A percentile compares a stretch with the other conserved stretches of the same genome.
Evolutionary conservation across 73 alveolate species (phyloP).

Genomic region (Stentor coeruleus): DNA sequence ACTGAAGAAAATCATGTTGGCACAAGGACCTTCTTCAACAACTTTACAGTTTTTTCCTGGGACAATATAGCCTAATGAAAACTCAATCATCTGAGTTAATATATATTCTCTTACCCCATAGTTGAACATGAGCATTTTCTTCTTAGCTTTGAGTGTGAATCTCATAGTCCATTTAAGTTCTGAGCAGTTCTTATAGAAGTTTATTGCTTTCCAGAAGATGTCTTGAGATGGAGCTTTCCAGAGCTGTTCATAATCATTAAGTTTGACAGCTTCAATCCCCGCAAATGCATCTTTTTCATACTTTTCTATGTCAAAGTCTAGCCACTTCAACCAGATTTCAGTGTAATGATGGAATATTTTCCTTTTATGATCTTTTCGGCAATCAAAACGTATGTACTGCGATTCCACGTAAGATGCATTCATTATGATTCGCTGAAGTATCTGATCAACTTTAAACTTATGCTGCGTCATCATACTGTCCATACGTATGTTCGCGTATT

Average conservation of each 20-base stretch:
- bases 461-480: too few species aligned
- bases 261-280: not conserved
- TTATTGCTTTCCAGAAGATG: conserved; percentile 7
- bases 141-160: not conserved
- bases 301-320: conserved; percentile 10
- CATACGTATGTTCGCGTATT: too few species aligned
- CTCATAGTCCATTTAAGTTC: not conserved
- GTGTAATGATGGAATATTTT: not conserved
- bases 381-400: too few species aligned
- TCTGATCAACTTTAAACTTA: too few species aligned
- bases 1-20: not conserved
- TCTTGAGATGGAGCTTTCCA: conserved; percentile 11
- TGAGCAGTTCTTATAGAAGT: not conserved
- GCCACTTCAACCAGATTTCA: conserved; percentile 24
- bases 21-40: conserved; percentile 4
- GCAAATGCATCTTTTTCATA: conserved; percentile 14
- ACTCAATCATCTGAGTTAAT: not conserved
- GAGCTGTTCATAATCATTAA: not conserved
- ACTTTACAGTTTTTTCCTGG: conserved; percentile 18
- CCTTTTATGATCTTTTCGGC: too few species aligned
- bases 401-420: too few species aligned
- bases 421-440: too few species aligned
- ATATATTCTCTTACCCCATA: not conserved
- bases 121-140: not conserved
- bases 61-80: not conserved